Percentiles rank a stretch among this genome's conserved stretches.
Evolutionary conservation across 345 rosid genomes (phyloP).

Genomic region (Anastatica hierochuntica): DNA sequence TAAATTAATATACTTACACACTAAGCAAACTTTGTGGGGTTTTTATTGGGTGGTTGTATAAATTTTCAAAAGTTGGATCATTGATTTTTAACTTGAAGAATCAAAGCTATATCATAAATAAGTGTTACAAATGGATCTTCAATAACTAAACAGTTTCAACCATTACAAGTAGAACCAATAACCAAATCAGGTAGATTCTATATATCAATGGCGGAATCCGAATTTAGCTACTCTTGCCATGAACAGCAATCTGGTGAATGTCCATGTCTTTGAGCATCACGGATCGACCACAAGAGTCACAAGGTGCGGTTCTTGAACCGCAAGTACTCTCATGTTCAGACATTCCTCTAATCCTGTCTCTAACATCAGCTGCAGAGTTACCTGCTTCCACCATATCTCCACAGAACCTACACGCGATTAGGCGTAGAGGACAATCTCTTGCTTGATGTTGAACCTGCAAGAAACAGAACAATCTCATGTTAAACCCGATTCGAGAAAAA

Average conservation of each 20-base stretch:
- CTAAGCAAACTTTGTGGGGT: too few species aligned
- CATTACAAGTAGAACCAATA: too few species aligned
- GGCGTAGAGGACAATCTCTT: slow-evolving; percentile 56
- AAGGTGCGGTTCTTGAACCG: slow-evolving; percentile 89
- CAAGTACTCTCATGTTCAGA: slow-evolving; percentile 89
- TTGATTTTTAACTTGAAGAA: too few species aligned
- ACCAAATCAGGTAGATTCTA: too few species aligned
- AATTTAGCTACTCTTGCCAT: slow-evolving; percentile 45
- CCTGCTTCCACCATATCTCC: slow-evolving; percentile 97
- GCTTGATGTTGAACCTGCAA: slow-evolving; percentile 76
- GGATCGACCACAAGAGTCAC: slow-evolving; percentile 90
- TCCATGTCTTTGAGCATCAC: slow-evolving; percentile 98
- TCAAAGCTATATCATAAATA: too few species aligned
- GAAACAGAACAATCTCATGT: background rate
- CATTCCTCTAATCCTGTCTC: slow-evolving; percentile 82
- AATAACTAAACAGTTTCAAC: too few species aligned
- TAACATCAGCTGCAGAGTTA: slow-evolving; percentile 46
- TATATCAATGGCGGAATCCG: too few species aligned
- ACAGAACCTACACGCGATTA: slow-evolving; percentile 72
- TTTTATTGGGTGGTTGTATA: too few species aligned
- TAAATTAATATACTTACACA: too few species aligned
- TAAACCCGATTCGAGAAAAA: background rate
- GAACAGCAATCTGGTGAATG: slow-evolving; percentile 86
- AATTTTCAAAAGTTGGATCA: too few species aligned
- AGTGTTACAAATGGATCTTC: too few species aligned